These are phyloP conservation scores for Flueggea neowawraea DNA, from an alignment of 441 rosid genomes.

Conservation along the genomic window DNA sequence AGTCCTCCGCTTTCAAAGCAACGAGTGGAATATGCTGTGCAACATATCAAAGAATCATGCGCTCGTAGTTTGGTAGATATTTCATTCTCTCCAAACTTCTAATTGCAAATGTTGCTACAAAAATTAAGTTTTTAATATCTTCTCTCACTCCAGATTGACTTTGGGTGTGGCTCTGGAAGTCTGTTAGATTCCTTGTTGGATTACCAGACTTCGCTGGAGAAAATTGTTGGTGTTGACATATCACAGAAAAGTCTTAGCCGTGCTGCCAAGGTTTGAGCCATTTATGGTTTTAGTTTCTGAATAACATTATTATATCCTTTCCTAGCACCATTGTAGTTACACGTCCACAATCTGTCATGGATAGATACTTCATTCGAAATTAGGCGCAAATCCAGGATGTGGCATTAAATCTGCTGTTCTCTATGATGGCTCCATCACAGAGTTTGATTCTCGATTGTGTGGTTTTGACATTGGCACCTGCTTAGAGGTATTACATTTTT, in stretches of 20 bases:
- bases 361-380: slow-evolving; percentile 84
- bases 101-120: slow-evolving; percentile 2
- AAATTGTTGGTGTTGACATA: slow-evolving; percentile 80
- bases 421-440: slow-evolving; percentile 83
- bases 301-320: neutral
- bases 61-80: slow-evolving; percentile 69
- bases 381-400: slow-evolving; percentile 40
- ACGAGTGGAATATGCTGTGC: slow-evolving; percentile 87
- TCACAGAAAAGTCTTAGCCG: slow-evolving; percentile 79
- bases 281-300: neutral
- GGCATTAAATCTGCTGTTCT: slow-evolving; percentile 67
- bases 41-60: slow-evolving; percentile 67
- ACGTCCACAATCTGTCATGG: too few species aligned
- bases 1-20: slow-evolving; percentile 97
- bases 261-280: slow-evolving; percentile 79
- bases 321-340: neutral
- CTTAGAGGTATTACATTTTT: slow-evolving; percentile 62
- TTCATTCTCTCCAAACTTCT: slow-evolving; percentile 7
- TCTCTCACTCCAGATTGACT: slow-evolving; percentile 58
- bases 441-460: slow-evolving; percentile 61
- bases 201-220: slow-evolving; percentile 68
- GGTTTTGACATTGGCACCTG: slow-evolving; percentile 88
- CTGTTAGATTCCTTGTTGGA: slow-evolving; percentile 81
- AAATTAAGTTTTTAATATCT: slow-evolving; percentile 12
- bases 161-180: slow-evolving; percentile 98